Evolutionary conservation across 176 grass and related monocot genomes (phyloP), one percentile per base, ranked within the genome.

Genomic region (Carex myosuroides): DNA sequence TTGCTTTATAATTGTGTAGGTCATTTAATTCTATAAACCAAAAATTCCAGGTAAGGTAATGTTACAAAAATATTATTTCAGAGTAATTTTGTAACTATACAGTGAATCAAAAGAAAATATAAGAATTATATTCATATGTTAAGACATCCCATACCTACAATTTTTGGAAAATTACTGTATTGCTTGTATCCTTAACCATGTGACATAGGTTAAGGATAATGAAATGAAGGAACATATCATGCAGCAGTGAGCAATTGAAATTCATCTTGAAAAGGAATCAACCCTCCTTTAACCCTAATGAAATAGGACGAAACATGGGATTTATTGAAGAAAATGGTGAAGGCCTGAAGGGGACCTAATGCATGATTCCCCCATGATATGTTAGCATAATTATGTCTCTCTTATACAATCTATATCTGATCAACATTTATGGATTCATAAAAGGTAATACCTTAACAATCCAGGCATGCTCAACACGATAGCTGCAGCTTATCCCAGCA

Each of bases 401-500:
- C 71, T 68, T 74, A 87, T 11, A 13, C 69, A 52, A 50, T 58
- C 54, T 83, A 60, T 78, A 10, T 33, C 44, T 35, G 44, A 52
- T 39, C 39, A 44, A 6, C 77, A 64, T 42, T 17, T 79, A 22
- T 69, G n/a, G 42, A 71, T 11, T 59, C 13, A 81, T 60, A 87
- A 81, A 81, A 85, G 50, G 33, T 35, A 44, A 78, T 93, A 95
- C 96, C 93, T 99, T 99, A 37, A 95, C 91, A 90, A 99, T 93
- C 84, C 92, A 99, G 79, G 91, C 94, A 85, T 81, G 81, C 84
- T 99, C 96, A 81, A 99, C 89, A 57, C 71, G 65, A 88, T 93
- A 99, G 86, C 96, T 99, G 87, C 96, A 99, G 77, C 86, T 91
- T 90, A 99, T 95, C 61, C 96, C 96, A 32, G 87, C 89, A 37